phyloP scores from a whole-genome alignment of 2,329 filamentous ascomycete genomes.

The Orbilia brochopaga region DNA sequence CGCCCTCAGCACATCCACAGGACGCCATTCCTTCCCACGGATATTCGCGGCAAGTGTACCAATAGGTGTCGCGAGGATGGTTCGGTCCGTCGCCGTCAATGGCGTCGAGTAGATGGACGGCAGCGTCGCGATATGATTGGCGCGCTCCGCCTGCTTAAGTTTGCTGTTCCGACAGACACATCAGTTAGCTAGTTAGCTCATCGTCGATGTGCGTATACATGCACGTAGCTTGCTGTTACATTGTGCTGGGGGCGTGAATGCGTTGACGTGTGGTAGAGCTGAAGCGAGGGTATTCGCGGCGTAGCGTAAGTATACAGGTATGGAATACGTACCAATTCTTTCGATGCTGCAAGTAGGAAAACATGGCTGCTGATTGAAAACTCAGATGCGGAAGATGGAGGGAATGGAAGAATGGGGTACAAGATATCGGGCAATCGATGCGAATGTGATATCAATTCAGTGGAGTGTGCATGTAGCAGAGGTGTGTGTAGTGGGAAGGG shows the following conservation, averaged over 20 bases:
- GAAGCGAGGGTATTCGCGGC: not conserved
- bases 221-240: not conserved
- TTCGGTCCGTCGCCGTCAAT: conserved; percentile 69
- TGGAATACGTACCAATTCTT: conserved; percentile 38
- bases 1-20: conserved; percentile 76
- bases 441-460: conserved; percentile 3
- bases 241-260: not conserved
- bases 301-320: not conserved
- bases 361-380: conserved; percentile 23
- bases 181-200: not conserved
- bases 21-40: conserved; percentile 69
- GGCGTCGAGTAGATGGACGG: conserved; percentile 69
- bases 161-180: conserved; percentile 63
- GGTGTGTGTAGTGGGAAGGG: conserved; percentile 4
- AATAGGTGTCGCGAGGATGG: conserved; percentile 75
- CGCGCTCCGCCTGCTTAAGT: conserved; percentile 79
- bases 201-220: not conserved
- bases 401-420: conserved; percentile 1
- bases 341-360: conserved; percentile 45
- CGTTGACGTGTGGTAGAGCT: conserved; percentile 32
- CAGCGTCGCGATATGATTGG: conserved; percentile 71
- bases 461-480: conserved; percentile 10
- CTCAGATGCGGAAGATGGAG: conserved; percentile 7
- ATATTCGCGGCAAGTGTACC: conserved; percentile 78
- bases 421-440: conserved; percentile 3